Conservation (phyloP, 2,329 filamentous ascomycete species). For the Fusarium armeniacum region DNA sequence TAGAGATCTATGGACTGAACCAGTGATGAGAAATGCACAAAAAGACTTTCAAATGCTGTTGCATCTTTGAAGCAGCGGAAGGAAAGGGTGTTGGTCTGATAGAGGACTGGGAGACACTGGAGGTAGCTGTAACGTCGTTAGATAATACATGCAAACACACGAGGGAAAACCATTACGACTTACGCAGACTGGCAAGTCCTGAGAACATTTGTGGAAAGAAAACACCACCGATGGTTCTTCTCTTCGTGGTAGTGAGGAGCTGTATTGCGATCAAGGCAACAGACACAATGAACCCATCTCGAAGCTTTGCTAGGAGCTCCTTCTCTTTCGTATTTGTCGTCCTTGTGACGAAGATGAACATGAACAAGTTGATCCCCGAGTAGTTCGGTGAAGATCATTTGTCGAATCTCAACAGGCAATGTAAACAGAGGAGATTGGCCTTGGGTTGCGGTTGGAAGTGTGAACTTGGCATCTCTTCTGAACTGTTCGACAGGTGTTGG, state of each 20-base stretch:
- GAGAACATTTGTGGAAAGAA: slow-evolving; percentile 8
- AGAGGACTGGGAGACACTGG: slow-evolving; percentile 20
- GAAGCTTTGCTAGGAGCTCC: slow-evolving; percentile 2
- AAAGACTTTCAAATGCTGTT: background rate
- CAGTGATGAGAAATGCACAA: slow-evolving; percentile 1
- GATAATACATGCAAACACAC: background rate
- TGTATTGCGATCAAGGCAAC: background rate
- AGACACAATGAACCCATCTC: slow-evolving; percentile 11
- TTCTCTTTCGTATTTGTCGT: background rate
- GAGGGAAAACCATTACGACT: background rate
- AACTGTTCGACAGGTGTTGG: background rate
- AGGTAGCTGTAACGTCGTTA: slow-evolving; percentile 9
- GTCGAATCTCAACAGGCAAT: background rate
- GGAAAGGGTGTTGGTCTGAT: slow-evolving; percentile 15
- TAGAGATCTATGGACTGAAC: background rate
- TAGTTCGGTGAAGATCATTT: background rate
- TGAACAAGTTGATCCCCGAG: slow-evolving; percentile 3
- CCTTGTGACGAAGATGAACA: background rate
- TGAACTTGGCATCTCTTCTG: background rate
- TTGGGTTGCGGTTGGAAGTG: background rate
- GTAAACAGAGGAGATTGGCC: background rate
- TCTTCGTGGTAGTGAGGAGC: slow-evolving; percentile 7
- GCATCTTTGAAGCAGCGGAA: background rate
- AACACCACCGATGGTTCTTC: slow-evolving; percentile 8
- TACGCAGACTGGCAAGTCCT: slow-evolving; percentile 27